Evolutionary conservation across 2,329 filamentous ascomycete genomes (phyloP), one percentile per base, ranked within the genome.

Genomic region (Paracamarosporium sp.): DNA sequence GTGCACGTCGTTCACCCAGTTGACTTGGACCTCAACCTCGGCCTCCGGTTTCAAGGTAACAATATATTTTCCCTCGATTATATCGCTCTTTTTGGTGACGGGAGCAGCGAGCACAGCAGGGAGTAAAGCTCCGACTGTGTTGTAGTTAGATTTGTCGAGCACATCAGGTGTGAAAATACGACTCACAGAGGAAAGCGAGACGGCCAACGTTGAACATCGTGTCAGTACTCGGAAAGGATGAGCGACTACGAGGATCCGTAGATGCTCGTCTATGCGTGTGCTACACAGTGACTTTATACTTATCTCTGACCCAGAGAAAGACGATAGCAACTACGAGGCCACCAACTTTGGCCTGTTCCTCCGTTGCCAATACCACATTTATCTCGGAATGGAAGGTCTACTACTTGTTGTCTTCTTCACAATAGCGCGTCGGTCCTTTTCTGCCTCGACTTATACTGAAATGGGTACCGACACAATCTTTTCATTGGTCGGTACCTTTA

Each of bases 1-100:
- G 54, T 79, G 74, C 7, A 80, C 64, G 43, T 73, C 72, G 45
- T 61, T 66, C 55, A 73, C 74, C 64, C 64, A 67, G 48, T 24
- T 60, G 27, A 65, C 51, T 61, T 81, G 76, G 24, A 69, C 66
- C 58, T 77, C 70, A 50, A 77, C 60, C 30, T 56, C 52, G 53
- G 50, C 53, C 24, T 55, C 61, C 28, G 62, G 51, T 53, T 69
- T 71, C 20, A 71, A 57, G n/a, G 60, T 66, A 40, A 71, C 50
- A 28, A 71, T 68, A 44, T 62, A 71, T 55, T 67, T 68, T 31
- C 61, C 60, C 6, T 64, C 50, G 24, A 64, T 63, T 46, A 63
- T 51, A 30, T 65, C 54, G 51, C 50, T 51, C 46, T 20, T 58
- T 52, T 60, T 59, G n/a, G 60, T 60, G 31, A 62, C 54, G 17